A percentile compares a stretch with the other conserved stretches of the same genome.
Evolutionary conservation across 2,329 filamentous ascomycete genomes (phyloP).

Genomic region (Ceratocystis cacaofunesta): DNA sequence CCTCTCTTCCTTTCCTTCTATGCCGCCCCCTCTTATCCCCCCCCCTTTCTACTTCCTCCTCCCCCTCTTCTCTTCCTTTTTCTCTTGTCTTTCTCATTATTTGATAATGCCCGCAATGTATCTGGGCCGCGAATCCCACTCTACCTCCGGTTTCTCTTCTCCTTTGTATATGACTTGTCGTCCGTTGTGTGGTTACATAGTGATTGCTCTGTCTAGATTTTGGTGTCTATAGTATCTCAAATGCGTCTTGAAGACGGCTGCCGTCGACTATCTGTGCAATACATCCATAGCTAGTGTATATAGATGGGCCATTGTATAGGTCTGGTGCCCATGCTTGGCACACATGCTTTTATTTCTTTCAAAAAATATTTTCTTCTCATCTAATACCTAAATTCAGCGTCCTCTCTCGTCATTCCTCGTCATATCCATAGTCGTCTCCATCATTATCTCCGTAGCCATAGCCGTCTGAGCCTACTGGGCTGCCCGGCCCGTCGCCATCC

Average conservation of each 20-base stretch:
- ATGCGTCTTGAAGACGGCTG: no score
- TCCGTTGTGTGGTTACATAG: not conserved
- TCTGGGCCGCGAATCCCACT: not conserved
- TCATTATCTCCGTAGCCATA: conserved; percentile 26
- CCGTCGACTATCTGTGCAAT: no score
- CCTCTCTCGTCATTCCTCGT: conserved; percentile 1
- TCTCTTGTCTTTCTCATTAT: not conserved
- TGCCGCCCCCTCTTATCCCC: no score
- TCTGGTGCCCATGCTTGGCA: no score
- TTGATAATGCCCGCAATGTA: not conserved
- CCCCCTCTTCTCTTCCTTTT: no score
- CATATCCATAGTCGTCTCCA: conserved; percentile 10
- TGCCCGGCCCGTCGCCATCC: conserved; percentile 25
- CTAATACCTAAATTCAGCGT: not conserved
- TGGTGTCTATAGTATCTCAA: no score
- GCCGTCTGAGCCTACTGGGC: conserved; percentile 22
- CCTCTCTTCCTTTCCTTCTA: not conserved
- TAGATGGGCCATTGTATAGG: no score
- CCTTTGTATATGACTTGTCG: not conserved
- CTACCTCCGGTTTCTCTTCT: not conserved
- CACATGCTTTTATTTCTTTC: not conserved
- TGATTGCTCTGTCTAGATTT: not conserved
- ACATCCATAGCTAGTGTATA: no score
- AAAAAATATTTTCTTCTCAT: not conserved
- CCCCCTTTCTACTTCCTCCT: no score